A percentile compares a stretch with the other conserved stretches of the same genome.
phyloP scores from a whole-genome alignment of 2,329 filamentous ascomycete genomes.

The Penicillium sp. region DNA sequence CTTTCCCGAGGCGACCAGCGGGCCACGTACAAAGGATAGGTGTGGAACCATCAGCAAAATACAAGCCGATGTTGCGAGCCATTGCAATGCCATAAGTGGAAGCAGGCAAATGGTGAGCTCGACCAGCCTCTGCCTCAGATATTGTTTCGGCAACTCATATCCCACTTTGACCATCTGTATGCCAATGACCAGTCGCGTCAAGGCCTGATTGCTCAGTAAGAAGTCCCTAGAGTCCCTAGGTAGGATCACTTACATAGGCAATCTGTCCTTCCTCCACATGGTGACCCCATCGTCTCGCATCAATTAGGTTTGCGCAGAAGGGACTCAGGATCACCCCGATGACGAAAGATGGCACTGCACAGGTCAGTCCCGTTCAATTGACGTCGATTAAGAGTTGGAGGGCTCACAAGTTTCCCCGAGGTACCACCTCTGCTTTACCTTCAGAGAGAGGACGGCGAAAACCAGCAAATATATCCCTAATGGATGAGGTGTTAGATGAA shows the following conservation, averaged over 20 bases:
- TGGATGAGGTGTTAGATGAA: conserved; percentile 1
- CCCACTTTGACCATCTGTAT: conserved; percentile 64
- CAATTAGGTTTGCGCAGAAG: conserved; percentile 54
- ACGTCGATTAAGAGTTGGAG: too few species aligned
- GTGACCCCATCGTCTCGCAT: conserved; percentile 41
- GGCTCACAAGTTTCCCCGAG: conserved; percentile 41
- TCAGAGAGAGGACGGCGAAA: conserved; percentile 36
- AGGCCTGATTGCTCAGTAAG: conserved; percentile 33
- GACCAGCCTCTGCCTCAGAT: conserved; percentile 51
- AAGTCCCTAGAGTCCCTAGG: not conserved
- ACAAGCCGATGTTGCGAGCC: conserved; percentile 59
- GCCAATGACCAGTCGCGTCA: conserved; percentile 61
- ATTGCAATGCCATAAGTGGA: conserved; percentile 63
- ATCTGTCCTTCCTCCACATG: conserved; percentile 39
- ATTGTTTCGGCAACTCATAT: conserved; percentile 61
- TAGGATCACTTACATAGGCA: conserved; percentile 38
- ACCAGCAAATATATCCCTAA: conserved; percentile 34
- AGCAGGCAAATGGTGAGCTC: conserved; percentile 58
- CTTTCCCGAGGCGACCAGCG: not conserved
- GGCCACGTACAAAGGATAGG: conserved; percentile 44
- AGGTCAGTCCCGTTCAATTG: not conserved
- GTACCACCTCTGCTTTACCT: conserved; percentile 41
- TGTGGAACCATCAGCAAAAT: conserved; percentile 57
- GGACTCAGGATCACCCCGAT: conserved; percentile 58
- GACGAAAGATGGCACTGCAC: conserved; percentile 55